These are phyloP conservation scores for Candida quercuum DNA, from an alignment of 805 yeast species.

Conservation along the genomic window DNA sequence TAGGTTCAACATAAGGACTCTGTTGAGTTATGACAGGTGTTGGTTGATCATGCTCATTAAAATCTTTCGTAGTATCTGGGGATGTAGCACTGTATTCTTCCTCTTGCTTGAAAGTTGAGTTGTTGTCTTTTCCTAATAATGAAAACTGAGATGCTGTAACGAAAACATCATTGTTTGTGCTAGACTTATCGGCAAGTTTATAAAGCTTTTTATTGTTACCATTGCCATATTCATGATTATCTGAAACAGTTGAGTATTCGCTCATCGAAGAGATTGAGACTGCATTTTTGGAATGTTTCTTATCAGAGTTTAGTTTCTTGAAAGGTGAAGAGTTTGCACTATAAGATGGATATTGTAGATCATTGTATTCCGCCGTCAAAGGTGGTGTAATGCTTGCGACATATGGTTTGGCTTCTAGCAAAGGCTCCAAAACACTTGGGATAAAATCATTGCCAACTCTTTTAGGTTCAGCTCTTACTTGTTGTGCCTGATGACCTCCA, in stretches of 20 bases:
- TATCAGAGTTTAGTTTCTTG: neutral
- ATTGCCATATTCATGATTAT: conserved; percentile 6
- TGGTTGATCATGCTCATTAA: neutral
- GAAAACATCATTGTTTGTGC: conserved; percentile 27
- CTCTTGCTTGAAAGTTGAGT: neutral
- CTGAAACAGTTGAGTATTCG: conserved; percentile 17
- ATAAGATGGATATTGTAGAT: neutral
- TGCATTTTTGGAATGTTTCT: conserved; percentile 8
- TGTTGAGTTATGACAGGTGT: neutral
- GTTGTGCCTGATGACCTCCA: no score
- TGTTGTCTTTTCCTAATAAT: conserved; percentile 9
- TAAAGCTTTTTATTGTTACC: conserved; percentile 12
- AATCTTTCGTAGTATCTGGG: no score
- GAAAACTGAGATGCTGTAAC: conserved; percentile 36
- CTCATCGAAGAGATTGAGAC: conserved; percentile 21
- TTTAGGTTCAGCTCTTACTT: conserved; percentile 1
- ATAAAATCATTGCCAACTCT: neutral
- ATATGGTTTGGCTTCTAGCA: conserved; percentile 8
- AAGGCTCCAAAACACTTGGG: conserved; percentile 8
- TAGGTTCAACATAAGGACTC: neutral
- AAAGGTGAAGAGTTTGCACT: neutral
- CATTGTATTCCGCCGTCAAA: no score
- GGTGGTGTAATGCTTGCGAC: conserved; percentile 3
- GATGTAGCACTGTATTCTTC: neutral
- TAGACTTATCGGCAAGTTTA: conserved; percentile 11